Base-by-base conservation (phyloP, 805 yeast genomes). In the Candida schatavii region DNA sequence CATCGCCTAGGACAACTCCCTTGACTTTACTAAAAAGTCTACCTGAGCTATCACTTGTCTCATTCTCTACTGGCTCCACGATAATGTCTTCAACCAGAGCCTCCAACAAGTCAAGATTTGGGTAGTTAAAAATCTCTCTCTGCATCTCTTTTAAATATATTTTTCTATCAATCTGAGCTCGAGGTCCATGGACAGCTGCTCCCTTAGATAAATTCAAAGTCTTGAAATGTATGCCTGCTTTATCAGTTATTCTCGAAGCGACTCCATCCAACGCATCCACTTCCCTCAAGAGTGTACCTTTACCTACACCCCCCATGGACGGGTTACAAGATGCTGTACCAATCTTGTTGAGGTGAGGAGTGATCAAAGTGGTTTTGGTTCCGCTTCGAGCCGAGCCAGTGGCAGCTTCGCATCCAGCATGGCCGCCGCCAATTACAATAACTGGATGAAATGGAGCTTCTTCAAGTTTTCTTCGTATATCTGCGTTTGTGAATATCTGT, bases 271-370 rank as follows among this genome's bases (percentile, higher is more conserved):
- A 66, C 0, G 99, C 98, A 68, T 93, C 99, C 11, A 93, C 88
- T 64, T 93, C 99, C 49, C 88, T 77, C 29, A 93, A 66, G 32
- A 93, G 66, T 0, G 96, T 91, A 13, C 99, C 99, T 57, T 93
- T 93, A 1, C 99, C 99, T 42, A 93, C 90, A 47, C 99, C 99
- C 28, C 99, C 99, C 84, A 89, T 87, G 33, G 87, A 89, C 7
- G 99, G 99, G 59, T 93, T 93, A 61, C 99, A 93, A 1, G 97
- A 88, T 17, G 97, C 93, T 0, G 95, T 85, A 0, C 99, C 99
- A 11, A 93, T 81, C 55, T 88, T 86, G 22, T 70, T 58, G 26
- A 80, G 55, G 35, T 72, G 75, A 1, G 96, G 98, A 0, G 99
- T 90, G 2, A 93, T 71, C 21, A 93, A 68, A 2, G 82, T 68